Percentiles rank a stretch among this genome's conserved stretches.
These are phyloP conservation scores for Colletotrichum cordylinicola DNA, from an alignment of 2,329 filamentous ascomycete species.

Conservation along the genomic window DNA sequence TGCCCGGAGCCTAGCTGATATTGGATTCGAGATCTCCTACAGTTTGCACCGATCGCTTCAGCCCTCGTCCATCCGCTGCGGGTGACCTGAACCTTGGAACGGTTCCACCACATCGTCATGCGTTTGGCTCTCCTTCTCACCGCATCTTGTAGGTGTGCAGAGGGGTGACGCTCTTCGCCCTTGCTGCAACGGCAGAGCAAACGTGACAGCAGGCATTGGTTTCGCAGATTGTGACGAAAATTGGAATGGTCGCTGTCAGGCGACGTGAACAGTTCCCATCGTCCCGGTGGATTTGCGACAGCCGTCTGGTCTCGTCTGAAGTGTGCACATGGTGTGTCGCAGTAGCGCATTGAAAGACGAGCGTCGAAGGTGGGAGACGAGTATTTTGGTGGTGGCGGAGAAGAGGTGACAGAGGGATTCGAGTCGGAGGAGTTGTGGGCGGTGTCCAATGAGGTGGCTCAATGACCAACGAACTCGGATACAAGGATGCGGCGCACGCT, in stretches of 20 bases:
- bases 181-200: not conserved
- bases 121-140: not conserved
- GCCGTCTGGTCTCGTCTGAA: conserved; percentile 3
- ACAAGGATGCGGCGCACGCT: conserved; percentile 19
- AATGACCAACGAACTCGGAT: conserved; percentile 18
- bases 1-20: not conserved
- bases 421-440: not conserved
- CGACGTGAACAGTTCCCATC: not conserved
- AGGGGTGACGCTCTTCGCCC: not conserved
- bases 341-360: not conserved
- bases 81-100: not conserved
- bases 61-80: not conserved
- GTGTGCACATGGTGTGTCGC: conserved; percentile 10
- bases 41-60: conserved; percentile 10
- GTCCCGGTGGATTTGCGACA: not conserved
- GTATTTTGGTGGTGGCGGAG: not conserved
- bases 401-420: not conserved
- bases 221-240: not conserved
- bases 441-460: not conserved
- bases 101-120: conserved; percentile 16
- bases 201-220: not conserved
- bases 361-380: not conserved
- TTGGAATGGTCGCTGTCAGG: not conserved
- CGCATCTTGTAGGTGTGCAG: conserved; percentile 2
- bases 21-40: conserved; percentile 9